phyloP scores from a whole-genome alignment of 306 rosid genomes.

The Castanea mollissima region DNA sequence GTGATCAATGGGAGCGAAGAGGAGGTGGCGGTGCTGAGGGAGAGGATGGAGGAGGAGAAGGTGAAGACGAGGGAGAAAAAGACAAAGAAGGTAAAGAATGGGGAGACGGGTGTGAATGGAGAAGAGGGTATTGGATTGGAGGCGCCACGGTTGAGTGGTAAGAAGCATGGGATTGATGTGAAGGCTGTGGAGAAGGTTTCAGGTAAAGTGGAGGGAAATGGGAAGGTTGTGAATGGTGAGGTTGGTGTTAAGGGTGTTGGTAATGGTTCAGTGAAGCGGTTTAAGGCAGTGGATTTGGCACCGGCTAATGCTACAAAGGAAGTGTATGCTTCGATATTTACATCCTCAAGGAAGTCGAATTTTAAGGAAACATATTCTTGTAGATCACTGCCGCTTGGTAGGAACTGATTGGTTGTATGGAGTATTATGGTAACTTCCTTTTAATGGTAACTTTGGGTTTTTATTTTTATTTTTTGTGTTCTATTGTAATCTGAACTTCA shows the following conservation, averaged over 20 bases:
- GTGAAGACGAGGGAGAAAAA: constrained; percentile 57
- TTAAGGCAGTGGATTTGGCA: constrained; percentile 67
- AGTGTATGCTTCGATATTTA: constrained; percentile 86
- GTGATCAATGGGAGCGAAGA: constrained; percentile 85
- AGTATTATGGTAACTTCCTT: background rate
- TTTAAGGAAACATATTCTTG: constrained; percentile 74
- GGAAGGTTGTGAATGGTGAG: constrained; percentile 44
- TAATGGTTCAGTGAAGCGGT: constrained; percentile 53
- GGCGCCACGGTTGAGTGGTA: constrained; percentile 54
- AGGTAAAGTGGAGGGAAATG: constrained; percentile 41
- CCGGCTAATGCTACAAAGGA: constrained; percentile 76
- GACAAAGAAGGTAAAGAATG: constrained; percentile 56
- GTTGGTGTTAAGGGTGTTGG: constrained; percentile 36
- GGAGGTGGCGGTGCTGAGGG: constrained; percentile 71
- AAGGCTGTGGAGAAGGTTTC: constrained; percentile 57
- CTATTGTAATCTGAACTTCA: constrained; percentile 11
- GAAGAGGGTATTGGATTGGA: constrained; percentile 39
- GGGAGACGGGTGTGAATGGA: constrained; percentile 24
- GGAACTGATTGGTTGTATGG: constrained; percentile 52
- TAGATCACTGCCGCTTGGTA: constrained; percentile 91
- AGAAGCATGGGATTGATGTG: constrained; percentile 65
- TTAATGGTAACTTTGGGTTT: background rate
- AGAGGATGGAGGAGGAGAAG: constrained; percentile 80
- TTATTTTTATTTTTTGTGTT: background rate
- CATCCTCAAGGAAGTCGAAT: constrained; percentile 72